phyloP scores from a whole-genome alignment of 1,284 basidiomycete genomes.

The Rhodotorula sp. region DNA sequence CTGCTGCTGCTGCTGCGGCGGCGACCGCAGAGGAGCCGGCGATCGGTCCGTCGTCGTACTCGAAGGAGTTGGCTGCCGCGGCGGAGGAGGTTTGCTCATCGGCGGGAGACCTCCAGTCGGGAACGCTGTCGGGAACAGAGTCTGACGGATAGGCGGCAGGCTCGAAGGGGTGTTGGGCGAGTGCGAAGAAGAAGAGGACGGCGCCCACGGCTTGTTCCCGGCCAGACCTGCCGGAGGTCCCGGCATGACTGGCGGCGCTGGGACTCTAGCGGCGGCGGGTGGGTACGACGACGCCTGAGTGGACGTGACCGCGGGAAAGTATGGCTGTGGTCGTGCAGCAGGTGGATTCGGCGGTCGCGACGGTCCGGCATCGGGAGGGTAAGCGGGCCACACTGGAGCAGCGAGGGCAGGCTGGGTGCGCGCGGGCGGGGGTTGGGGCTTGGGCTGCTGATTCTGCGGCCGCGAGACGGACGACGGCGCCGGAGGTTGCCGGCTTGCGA shows the following conservation, averaged over 20 bases:
- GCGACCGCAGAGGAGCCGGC: not conserved
- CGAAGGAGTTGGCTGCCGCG: too few species aligned
- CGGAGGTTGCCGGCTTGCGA: not conserved
- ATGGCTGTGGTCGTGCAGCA: not conserved
- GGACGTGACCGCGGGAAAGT: not conserved
- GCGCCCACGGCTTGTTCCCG: not conserved
- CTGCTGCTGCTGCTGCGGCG: not conserved
- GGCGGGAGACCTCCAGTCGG: conserved; percentile 1
- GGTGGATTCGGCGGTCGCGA: not conserved
- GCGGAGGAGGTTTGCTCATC: not conserved
- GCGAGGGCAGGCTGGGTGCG: not conserved
- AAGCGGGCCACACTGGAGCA: not conserved
- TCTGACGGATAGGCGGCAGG: not conserved
- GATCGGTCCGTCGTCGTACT: too few species aligned
- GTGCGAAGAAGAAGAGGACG: not conserved
- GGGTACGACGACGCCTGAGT: not conserved
- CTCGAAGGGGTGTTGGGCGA: not conserved
- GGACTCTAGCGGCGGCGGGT: not conserved
- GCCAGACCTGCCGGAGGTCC: not conserved
- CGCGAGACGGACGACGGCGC: not conserved
- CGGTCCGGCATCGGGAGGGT: not conserved
- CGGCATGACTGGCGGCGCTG: not conserved
- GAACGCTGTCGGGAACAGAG: not conserved
- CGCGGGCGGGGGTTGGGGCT: not conserved
- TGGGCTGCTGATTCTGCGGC: too few species aligned